phyloP scores from a whole-genome alignment of 2,329 filamentous ascomycete genomes.

The Thelonectria olida region DNA sequence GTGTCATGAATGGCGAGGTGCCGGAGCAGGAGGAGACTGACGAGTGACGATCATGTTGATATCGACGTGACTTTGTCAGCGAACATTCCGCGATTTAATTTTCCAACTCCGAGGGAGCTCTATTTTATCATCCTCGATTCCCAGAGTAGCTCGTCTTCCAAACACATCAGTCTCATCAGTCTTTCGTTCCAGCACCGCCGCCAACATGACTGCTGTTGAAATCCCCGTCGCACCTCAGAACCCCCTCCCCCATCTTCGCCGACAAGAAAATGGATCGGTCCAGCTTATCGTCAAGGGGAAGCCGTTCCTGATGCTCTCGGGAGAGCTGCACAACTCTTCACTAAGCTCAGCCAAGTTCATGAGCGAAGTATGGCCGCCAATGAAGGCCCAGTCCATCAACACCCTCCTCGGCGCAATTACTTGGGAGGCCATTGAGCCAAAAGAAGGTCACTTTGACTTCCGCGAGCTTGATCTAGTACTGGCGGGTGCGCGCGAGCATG shows the following conservation, averaged over 20 bases:
- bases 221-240: not conserved
- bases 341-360: slow-evolving; percentile 46
- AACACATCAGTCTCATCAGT: not conserved
- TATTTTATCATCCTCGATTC: slow-evolving; percentile 1
- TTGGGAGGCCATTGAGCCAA: slow-evolving; percentile 50
- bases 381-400: slow-evolving; percentile 47
- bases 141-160: not conserved
- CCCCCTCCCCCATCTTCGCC: slow-evolving; percentile 28
- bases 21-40: not conserved
- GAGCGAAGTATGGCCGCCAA: slow-evolving; percentile 41
- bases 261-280: slow-evolving; percentile 37
- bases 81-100: not conserved
- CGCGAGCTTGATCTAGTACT: slow-evolving; percentile 46
- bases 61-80: not conserved
- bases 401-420: slow-evolving; percentile 48
- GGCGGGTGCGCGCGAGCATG: slow-evolving; percentile 41
- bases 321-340: slow-evolving; percentile 50
- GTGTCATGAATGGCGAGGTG: not conserved
- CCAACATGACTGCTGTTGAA: slow-evolving; percentile 27
- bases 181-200: not conserved
- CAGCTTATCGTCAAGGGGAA: slow-evolving; percentile 50
- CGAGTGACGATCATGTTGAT: not conserved
- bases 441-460: slow-evolving; percentile 47
- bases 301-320: slow-evolving; percentile 47
- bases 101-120: not conserved